Base-by-base conservation (phyloP, 2,329 filamentous ascomycete species). In the Harringtonia aguacate region DNA sequence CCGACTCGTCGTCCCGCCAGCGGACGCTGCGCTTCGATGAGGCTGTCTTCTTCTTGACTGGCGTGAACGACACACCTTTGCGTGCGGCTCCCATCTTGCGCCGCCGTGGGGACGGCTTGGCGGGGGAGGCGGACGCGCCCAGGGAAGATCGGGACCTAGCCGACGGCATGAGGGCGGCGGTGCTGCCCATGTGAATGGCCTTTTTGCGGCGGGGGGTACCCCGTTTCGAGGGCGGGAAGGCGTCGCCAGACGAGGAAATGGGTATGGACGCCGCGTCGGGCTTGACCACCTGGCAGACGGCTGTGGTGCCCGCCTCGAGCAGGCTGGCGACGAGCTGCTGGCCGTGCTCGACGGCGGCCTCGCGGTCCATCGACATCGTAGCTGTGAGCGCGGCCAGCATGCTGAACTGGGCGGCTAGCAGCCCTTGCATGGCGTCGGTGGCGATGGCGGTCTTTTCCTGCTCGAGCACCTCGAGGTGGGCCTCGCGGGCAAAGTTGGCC, bases 391-490 rank as follows among this genome's bases (percentile, higher is more conserved):
- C 86, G 5, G 86, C 72, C 48, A 97, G 76, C 3, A 89, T 90
- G 55, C 95, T 89, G 53, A 98, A 94, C 56, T 97, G 90, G 13
- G 90, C 86, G 43, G 84, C 82, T 12, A 97, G 75, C 44, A 98
- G 73, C 40, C 86, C 76, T 61, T 95, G 89, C 56, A 95, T 72
- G 51, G 85, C 77, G 17, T 76, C 78, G 18, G 81, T 77, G 58
- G 13, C 82, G 84, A 22, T 40, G 35, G 12, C 42, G 3, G 75
- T 72, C 64, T 83, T 90, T 50, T 97, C 89, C 55, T 92, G 81
- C 44, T 97, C 88, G 12, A 88, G 62, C 18, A 95, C 77, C 42
- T 86, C 80, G 13, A 75, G 68, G 50, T 90, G 77, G 1, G 84
- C 77, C 48, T 97, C 92, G 33, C 86, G 76, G 52, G 86, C 84